Percentiles rank a stretch among this genome's conserved stretches.
These are phyloP conservation scores for Penicillium paxilli DNA, from an alignment of 495 filamentous ascomycete genomes.

Conservation along the genomic window DNA sequence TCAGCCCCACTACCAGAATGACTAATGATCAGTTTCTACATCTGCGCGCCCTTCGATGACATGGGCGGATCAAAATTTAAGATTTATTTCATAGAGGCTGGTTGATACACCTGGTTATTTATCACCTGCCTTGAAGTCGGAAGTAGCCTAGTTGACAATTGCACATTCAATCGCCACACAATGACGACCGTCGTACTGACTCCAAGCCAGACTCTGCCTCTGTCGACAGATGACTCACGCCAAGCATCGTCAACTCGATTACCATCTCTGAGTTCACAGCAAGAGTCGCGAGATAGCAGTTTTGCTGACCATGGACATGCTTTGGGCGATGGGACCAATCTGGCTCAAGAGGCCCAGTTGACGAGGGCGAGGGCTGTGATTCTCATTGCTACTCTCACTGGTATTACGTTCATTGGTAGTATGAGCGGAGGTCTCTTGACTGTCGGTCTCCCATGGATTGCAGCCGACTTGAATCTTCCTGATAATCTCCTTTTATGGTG, in stretches of 20 bases:
- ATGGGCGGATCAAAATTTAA: too few relatives aligned
- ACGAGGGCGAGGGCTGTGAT: conserved; percentile 16
- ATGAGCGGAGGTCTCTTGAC: conserved; percentile 23
- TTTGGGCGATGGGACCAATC: background rate
- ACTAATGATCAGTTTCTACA: background rate
- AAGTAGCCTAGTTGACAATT: background rate
- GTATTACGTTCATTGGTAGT: conserved; percentile 22
- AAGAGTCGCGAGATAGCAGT: background rate
- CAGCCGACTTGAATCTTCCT: conserved; percentile 16
- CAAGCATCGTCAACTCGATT: background rate
- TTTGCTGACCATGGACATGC: background rate
- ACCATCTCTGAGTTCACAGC: conserved; percentile 1
- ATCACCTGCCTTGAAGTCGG: background rate
- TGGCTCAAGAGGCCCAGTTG: background rate
- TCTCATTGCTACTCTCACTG: conserved; percentile 16
- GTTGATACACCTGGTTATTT: too few relatives aligned
- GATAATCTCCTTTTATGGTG: conserved; percentile 24
- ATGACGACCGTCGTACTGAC: conserved; percentile 6
- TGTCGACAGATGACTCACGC: conserved; percentile 5
- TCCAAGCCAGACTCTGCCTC: background rate
- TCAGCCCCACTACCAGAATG: background rate
- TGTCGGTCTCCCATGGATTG: conserved; percentile 19
- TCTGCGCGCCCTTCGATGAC: too few relatives aligned
- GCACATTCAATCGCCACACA: background rate
- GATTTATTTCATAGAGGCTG: too few relatives aligned